Evolutionary conservation across 495 filamentous ascomycete species (phyloP), one percentile per base, ranked within the genome.

Genomic region (Pyrenula aspistea): DNA sequence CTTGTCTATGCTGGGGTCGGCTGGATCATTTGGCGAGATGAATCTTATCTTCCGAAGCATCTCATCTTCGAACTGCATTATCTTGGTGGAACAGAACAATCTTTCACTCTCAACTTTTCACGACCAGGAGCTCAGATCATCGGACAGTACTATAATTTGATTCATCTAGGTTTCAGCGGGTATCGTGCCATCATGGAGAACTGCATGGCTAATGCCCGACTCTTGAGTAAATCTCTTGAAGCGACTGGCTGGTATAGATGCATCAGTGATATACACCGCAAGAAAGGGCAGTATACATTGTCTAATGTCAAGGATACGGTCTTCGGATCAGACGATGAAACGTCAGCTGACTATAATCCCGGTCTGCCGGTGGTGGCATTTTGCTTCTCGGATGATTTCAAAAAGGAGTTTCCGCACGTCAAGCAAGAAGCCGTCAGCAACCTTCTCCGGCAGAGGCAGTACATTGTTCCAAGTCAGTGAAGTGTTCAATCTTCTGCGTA

Each of bases 1-100:
- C 74, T 88, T 11, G 83, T 87, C n/a, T 83, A 83, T 58, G 71
- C 84, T 1, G 85, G 86, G 2, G 73, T 90, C 0, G 86, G 85
- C 2, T 90, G 86, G 86, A 82, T 87, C 47, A 77, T 89, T 62
- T 89, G 84, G 84, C 77, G 86, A 22, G 83, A 85, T 62, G 76
- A 85, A 60, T 68, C 78, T 15, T 82, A 73, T 59, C 78, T 90
- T 21, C 84, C 86, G n/a, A 78, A 82, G 59, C 74, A 87, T 55
- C 73, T 89, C 8, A 75, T 89, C 61, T 89, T 89, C 62, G 82
- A 89, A 61, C 73, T 89, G 10, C 82, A 87, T 63, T 90, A 90
- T 58, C 77, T 89, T 2, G 85, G 86, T 31, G 86, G 86, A 21
- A 87, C 82, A 1, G 86, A 89, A 63, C 74, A 85, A 60, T 85